Evolutionary conservation across 2,329 filamentous ascomycete genomes (phyloP).

Genomic region (Rachicladosporium sp.): DNA sequence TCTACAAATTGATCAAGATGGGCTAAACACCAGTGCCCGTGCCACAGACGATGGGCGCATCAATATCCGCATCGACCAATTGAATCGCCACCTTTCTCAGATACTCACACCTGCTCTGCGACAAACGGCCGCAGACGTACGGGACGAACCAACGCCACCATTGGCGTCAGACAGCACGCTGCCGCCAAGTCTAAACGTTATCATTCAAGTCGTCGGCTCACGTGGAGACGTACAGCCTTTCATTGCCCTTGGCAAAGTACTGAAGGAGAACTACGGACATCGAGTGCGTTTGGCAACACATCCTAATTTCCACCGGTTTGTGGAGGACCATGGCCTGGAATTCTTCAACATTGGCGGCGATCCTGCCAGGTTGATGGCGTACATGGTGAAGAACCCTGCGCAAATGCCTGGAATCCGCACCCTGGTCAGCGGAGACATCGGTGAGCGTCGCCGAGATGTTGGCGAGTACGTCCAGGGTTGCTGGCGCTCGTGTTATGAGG

Average conservation of each 20-base stretch:
- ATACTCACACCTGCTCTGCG: conserved; percentile 51
- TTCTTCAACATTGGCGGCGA: conserved; percentile 67
- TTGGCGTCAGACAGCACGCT: conserved; percentile 1
- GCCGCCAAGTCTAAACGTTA: conserved; percentile 45
- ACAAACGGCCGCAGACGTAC: conserved; percentile 13
- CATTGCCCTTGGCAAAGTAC: conserved; percentile 52
- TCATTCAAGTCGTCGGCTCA: conserved; percentile 63
- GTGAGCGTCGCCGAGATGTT: conserved; percentile 14
- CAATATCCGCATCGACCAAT: conserved; percentile 63
- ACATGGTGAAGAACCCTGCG: conserved; percentile 10
- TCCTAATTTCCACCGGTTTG: conserved; percentile 52
- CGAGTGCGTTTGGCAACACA: conserved; percentile 65
- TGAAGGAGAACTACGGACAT: conserved; percentile 53
- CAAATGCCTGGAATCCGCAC: conserved; percentile 18
- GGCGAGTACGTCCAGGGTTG: conserved; percentile 21
- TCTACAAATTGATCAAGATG: conserved; percentile 19
- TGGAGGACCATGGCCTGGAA: conserved; percentile 58
- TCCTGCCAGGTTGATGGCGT: conserved; percentile 55
- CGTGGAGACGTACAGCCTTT: conserved; percentile 68
- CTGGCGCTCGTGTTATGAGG: conserved; percentile 18
- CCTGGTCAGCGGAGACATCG: conserved; percentile 21
- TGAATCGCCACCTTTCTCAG: conserved; percentile 49
- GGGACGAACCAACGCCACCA: background rate
- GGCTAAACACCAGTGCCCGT: conserved; percentile 17
- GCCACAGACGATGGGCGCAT: conserved; percentile 54